Evolutionary conservation across 83 land plant species (phyloP), one percentile per base, ranked within the genome.

Genomic region (Diphasiastrum complanatum): DNA sequence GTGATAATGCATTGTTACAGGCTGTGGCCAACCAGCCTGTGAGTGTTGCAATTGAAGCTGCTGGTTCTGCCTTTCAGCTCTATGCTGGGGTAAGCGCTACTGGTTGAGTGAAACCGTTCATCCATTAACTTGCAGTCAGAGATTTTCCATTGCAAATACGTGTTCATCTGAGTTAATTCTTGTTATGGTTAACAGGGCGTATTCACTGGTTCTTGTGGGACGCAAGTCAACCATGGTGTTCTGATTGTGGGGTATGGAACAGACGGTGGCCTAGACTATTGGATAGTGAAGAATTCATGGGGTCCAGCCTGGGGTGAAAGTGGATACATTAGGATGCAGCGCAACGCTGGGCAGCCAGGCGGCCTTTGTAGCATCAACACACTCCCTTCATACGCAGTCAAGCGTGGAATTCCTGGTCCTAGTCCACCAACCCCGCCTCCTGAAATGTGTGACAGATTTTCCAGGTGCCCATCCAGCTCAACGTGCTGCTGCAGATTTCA

Each of bases 1-100:
- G 69, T 38, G 86, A 81, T 63, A 36, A 29, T 0, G 63, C 81
- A 0, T 59, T 85, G 65, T 25, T 70, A 61, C 69, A 73, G 49
- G 83, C 89, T 1, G 78, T 75, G 33, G 81, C 87, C 14, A 37
- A 66, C 12, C 88, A 84, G 68, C 88, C 88, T 1, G 76, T 84
- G 19, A 72, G 74, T 26, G 81, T 83, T 40, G 84, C 77, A 38
- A 77, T 83, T 36, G 78, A 83, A 48, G 88, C 70, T 19, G 67
- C 75, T 40, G 78, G 75, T 33, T 41, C 34, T 24, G 69, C 22
- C 12, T 79, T 83, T 62, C 80, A 80, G 40, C 61, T 68, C 52
- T 83, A 83, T 36, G 48, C 66, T 0, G n/a, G 37, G 28, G 87
- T 82, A 41, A 71, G 80, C 31, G n/a, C n/a, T n/a, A n/a, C n/a